Conservation (phyloP, 345 rosid species). For the Punica granatum region DNA sequence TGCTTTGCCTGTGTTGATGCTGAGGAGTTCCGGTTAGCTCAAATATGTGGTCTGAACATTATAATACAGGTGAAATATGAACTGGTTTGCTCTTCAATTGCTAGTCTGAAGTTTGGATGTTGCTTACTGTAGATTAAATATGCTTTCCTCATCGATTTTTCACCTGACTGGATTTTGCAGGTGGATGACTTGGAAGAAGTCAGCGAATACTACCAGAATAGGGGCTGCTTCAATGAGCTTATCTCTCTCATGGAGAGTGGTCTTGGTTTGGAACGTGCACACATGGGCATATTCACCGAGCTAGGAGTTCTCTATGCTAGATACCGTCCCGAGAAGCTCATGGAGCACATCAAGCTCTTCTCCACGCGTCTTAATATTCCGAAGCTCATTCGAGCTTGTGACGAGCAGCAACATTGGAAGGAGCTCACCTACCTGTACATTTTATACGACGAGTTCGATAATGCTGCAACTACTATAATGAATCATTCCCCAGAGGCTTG, state of each 20-base stretch:
- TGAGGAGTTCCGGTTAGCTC: constrained; percentile 97
- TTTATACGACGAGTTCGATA: constrained; percentile 90
- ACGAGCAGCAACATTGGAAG: constrained; percentile 97
- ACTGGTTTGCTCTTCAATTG: neutral
- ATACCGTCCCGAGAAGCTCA: constrained; percentile 90
- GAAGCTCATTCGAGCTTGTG: constrained; percentile 95
- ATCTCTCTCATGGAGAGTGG: constrained; percentile 99
- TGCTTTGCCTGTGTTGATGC: constrained; percentile 99
- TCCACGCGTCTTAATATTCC: constrained; percentile 97
- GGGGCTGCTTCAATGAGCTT: constrained; percentile 92
- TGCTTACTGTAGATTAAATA: neutral
- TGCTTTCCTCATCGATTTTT: constrained; percentile 1
- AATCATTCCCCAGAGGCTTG: constrained; percentile 99
- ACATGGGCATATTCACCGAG: constrained; percentile 98
- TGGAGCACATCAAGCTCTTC: constrained; percentile 97
- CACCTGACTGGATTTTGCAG: constrained; percentile 25
- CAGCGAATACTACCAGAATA: constrained; percentile 92
- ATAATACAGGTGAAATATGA: constrained; percentile 64
- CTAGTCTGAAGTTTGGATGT: neutral
- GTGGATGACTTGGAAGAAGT: constrained; percentile 98
- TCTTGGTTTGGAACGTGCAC: constrained; percentile 93
- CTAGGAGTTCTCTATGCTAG: constrained; percentile 98
- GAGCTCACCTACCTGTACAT: constrained; percentile 90
- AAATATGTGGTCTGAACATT: constrained; percentile 93
- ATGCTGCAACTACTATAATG: constrained; percentile 98